phyloP scores from a whole-genome alignment of 75 land plant species.

The Gnetum montanum region DNA sequence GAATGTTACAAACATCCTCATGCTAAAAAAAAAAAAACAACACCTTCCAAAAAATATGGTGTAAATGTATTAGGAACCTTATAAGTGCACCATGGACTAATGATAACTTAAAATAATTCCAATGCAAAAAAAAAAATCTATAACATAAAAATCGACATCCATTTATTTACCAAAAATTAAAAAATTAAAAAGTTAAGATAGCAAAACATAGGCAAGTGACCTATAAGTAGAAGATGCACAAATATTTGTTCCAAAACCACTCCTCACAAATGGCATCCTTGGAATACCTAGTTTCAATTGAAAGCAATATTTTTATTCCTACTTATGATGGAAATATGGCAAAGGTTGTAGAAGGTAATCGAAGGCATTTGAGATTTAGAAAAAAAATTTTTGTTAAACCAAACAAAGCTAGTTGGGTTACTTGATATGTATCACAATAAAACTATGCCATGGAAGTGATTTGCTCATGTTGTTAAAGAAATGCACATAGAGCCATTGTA shows the following conservation, averaged over 20 bases:
- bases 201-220: too few species aligned
- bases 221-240: too few species aligned
- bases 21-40: too few species aligned
- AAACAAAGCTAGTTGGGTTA: constrained; percentile 25
- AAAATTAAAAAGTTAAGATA: too few species aligned
- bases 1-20: too few species aligned
- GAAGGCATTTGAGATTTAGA: constrained; percentile 61
- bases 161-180: too few species aligned
- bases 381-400: constrained; percentile 32
- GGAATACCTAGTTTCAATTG: constrained; percentile 83
- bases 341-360: constrained; percentile 91
- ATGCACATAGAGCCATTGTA: constrained; percentile 22
- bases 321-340: constrained; percentile 99
- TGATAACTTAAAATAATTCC: too few species aligned
- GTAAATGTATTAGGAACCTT: too few species aligned
- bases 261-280: constrained; percentile 94
- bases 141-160: too few species aligned
- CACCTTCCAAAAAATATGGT: too few species aligned
- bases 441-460: constrained; percentile 31
- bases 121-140: too few species aligned
- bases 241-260: constrained; percentile 66
- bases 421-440: constrained; percentile 28
- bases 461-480: constrained; percentile 23
- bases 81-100: too few species aligned
- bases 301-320: constrained; percentile 79